A percentile compares a stretch with the other conserved stretches of the same genome.
phyloP scores from a whole-genome alignment of 2,329 filamentous ascomycete genomes.

The Aureobasidium vineae region DNA sequence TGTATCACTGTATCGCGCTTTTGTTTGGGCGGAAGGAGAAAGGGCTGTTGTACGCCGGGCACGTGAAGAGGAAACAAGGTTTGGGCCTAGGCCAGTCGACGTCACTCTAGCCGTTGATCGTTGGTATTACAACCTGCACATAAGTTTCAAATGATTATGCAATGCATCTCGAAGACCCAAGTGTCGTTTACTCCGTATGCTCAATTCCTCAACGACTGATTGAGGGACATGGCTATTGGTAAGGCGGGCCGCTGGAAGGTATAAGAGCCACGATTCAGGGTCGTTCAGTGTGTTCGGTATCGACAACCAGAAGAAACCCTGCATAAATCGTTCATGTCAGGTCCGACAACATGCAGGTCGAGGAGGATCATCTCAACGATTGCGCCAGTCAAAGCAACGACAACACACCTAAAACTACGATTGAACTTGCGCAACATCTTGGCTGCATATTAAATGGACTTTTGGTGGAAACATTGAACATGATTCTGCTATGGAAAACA shows the following conservation, averaged over 20 bases:
- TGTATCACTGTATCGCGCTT: not conserved
- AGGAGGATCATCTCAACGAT: not conserved
- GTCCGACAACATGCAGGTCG: no score
- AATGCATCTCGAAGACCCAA: not conserved
- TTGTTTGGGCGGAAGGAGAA: not conserved
- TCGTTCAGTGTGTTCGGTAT: not conserved
- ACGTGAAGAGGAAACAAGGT: conserved; percentile 14
- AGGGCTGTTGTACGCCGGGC: not conserved
- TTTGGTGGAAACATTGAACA: not conserved
- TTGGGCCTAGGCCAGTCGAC: not conserved
- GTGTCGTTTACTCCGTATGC: no score
- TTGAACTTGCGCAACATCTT: no score
- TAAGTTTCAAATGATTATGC: not conserved
- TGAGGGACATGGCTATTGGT: no score
- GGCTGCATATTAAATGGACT: no score
- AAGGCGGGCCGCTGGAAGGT: not conserved
- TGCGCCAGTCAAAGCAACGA: not conserved
- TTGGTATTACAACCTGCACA: not conserved
- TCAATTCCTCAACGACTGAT: no score
- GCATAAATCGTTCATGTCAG: not conserved
- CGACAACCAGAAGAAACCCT: not conserved
- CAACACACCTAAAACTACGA: not conserved
- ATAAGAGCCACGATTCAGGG: not conserved
- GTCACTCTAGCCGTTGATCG: not conserved
- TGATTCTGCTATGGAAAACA: not conserved